These are phyloP conservation scores for Penicillium sp. DNA, from an alignment of 2,329 filamentous ascomycete genomes.

Conservation along the genomic window DNA sequence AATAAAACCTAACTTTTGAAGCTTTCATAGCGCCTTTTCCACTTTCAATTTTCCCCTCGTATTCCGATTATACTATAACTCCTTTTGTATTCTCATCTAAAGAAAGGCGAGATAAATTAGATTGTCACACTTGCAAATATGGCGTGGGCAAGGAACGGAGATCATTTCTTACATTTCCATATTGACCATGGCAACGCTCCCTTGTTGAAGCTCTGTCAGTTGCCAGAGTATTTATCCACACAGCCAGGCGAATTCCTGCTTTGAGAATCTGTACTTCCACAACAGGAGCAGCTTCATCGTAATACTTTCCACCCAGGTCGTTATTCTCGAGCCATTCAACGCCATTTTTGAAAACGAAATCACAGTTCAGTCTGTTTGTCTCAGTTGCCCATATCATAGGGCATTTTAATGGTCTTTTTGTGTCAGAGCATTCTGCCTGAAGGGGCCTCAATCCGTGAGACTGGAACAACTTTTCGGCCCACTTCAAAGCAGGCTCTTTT, in stretches of 20 bases:
- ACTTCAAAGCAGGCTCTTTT: slow-evolving; percentile 13
- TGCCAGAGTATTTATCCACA: slow-evolving; percentile 15
- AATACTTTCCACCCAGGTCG: slow-evolving; percentile 20
- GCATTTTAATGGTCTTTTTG: slow-evolving; percentile 12
- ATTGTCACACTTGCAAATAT: slow-evolving; percentile 2
- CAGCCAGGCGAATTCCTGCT: slow-evolving; percentile 19
- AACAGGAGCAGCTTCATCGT: slow-evolving; percentile 20
- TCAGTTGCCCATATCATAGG: slow-evolving; percentile 18
- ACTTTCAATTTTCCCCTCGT: slow-evolving; percentile 1
- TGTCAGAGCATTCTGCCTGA: slow-evolving; percentile 12
- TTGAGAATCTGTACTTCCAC: slow-evolving; percentile 19
- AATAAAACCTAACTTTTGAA: slow-evolving; percentile 5
- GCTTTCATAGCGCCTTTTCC: neutral
- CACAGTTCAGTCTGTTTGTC: slow-evolving; percentile 17
- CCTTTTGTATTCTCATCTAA: slow-evolving; percentile 5
- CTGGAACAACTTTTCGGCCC: slow-evolving; percentile 4
- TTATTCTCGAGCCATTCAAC: slow-evolving; percentile 15
- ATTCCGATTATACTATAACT: slow-evolving; percentile 5
- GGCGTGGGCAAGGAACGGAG: slow-evolving; percentile 1
- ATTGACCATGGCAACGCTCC: neutral
- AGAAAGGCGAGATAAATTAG: neutral
- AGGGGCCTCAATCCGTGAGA: slow-evolving; percentile 3
- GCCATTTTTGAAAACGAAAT: slow-evolving; percentile 18
- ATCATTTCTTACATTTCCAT: slow-evolving; percentile 4
- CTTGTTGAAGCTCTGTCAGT: slow-evolving; percentile 4